Evolutionary conservation across 331 rosid species (phyloP).

Genomic region (Pyracantha coccinea): DNA sequence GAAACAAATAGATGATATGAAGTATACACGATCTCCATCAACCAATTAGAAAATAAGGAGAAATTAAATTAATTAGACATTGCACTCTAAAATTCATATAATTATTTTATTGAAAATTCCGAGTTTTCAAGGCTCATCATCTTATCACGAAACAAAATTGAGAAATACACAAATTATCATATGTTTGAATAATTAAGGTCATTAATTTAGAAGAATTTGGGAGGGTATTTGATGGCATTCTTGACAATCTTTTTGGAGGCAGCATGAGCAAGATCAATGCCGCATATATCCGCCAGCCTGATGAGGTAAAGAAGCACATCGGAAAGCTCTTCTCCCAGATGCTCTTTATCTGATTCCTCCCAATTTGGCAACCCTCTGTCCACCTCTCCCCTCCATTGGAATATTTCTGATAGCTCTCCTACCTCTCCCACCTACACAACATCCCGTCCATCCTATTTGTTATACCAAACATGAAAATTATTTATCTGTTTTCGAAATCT

Average conservation of each 20-base stretch:
- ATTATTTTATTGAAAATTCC: not conserved
- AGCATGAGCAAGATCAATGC: slow-evolving; percentile 36
- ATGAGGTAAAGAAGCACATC: slow-evolving; percentile 41
- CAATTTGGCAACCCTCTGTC: slow-evolving; percentile 44
- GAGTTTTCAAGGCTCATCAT: not conserved
- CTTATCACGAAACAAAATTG: not conserved
- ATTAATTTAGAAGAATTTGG: not conserved
- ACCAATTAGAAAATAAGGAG: not conserved
- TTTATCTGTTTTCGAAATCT: not conserved
- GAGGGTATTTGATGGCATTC: slow-evolving; percentile 44
- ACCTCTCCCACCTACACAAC: slow-evolving; percentile 38
- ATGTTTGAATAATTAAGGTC: not conserved
- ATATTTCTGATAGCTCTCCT: slow-evolving; percentile 50
- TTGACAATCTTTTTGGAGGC: slow-evolving; percentile 36
- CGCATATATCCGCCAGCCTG: slow-evolving; percentile 43
- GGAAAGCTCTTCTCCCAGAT: slow-evolving; percentile 47
- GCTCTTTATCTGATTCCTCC: slow-evolving; percentile 45
- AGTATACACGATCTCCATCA: not conserved
- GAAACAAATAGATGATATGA: not conserved
- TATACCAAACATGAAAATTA: not conserved
- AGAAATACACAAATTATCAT: not conserved
- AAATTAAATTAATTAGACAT: not conserved
- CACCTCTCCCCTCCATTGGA: slow-evolving; percentile 57
- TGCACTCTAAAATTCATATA: not conserved
- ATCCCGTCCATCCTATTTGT: too few species aligned